These are phyloP conservation scores for Elsinoe fawcettii DNA, from an alignment of 2,329 filamentous ascomycete genomes.

Conservation along the genomic window DNA sequence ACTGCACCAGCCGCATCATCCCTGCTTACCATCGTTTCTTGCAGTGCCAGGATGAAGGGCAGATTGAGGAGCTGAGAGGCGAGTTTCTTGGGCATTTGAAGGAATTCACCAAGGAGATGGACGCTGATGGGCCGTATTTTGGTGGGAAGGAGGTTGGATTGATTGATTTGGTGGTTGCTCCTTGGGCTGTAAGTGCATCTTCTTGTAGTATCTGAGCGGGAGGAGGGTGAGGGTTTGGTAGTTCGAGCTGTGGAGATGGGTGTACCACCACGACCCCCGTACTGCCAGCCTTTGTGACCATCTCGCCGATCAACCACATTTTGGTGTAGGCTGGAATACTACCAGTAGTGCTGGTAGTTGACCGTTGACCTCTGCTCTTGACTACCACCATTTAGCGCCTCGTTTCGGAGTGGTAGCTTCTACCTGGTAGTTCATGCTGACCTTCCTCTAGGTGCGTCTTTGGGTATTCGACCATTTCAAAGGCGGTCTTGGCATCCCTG, in stretches of 20 bases:
- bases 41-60: conserved; percentile 37
- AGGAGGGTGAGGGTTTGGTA: neutral
- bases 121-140: conserved; percentile 58
- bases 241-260: neutral
- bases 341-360: neutral
- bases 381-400: neutral
- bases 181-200: conserved; percentile 52
- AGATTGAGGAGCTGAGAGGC: conserved; percentile 43
- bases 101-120: conserved; percentile 56
- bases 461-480: conserved; percentile 74
- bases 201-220: neutral
- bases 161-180: conserved; percentile 63
- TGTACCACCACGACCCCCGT: conserved; percentile 40
- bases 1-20: conserved; percentile 58
- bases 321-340: neutral
- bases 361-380: neutral
- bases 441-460: conserved; percentile 38
- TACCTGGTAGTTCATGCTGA: neutral
- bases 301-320: no score
- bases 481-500: conserved; percentile 36
- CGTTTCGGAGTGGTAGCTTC: neutral
- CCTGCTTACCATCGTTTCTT: conserved; percentile 60
- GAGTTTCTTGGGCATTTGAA: conserved; percentile 54
- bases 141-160: conserved; percentile 55
- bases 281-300: no score